These are phyloP conservation scores for Trichoderma reesei DNA, from an alignment of 495 filamentous ascomycete genomes.

Conservation along the genomic window DNA sequence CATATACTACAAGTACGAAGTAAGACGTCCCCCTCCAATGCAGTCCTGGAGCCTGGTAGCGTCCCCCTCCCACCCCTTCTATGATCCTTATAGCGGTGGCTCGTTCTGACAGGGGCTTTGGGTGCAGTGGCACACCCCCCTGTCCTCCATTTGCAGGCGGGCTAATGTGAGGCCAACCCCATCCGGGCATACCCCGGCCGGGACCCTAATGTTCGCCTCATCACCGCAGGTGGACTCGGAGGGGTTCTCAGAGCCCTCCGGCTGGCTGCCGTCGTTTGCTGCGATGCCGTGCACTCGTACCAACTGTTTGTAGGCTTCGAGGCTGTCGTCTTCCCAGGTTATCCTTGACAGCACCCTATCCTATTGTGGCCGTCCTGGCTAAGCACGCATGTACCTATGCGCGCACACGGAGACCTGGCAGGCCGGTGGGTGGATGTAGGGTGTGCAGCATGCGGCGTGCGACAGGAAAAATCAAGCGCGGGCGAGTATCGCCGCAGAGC, in stretches of 20 bases:
- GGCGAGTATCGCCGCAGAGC: not conserved
- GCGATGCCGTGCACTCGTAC: not conserved
- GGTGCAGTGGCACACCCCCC: not conserved
- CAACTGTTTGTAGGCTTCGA: not conserved
- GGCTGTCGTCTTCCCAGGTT: not conserved
- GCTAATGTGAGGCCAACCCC: constrained; percentile 2
- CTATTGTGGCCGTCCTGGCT: not conserved
- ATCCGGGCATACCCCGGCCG: not conserved
- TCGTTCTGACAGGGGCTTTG: not conserved
- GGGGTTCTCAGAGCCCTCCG: not conserved
- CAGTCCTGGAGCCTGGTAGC: not conserved
- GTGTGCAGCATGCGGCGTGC: not conserved
- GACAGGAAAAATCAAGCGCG: not conserved
- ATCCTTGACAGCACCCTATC: not conserved
- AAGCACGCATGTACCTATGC: not conserved
- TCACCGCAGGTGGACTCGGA: not conserved
- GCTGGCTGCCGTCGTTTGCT: not conserved
- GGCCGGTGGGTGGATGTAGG: not conserved
- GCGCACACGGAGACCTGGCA: not conserved
- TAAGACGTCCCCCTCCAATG: not conserved
- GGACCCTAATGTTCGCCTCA: not conserved
- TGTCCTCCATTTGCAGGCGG: not conserved
- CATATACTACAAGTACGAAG: not conserved
- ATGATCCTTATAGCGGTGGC: too few species aligned
- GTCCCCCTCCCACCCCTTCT: not conserved